Base-by-base conservation (phyloP, 2,329 filamentous ascomycete species). In the Pyrenochaeta sp. region DNA sequence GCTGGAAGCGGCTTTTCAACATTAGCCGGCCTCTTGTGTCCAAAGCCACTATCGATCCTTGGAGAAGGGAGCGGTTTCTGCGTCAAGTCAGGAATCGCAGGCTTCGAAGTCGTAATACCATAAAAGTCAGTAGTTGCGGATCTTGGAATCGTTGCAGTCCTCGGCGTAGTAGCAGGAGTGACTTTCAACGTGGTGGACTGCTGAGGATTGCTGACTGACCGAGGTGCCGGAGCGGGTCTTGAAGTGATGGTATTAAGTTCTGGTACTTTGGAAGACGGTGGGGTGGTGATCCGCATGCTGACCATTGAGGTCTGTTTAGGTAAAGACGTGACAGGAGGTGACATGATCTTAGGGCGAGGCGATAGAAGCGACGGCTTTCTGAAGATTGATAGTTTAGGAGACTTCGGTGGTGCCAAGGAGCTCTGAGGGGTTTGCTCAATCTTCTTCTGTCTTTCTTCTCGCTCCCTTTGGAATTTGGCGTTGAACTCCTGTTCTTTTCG, bases 41-140 rank as follows among this genome's bases (percentile, higher is more conserved):
- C 51, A n/a, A 61, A 49, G 6, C 61, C 58, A 36, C 61, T 64
- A 33, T 64, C 61, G 12, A 60, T 52, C n/a, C 40, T 29, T 1
- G 40, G 32, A 7, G 47, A 12, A n/a, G 21, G 47, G 4, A 43
- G 46, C 2, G 46, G 37, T 6, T 43, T 20, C 21, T 47, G 40
- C 4, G 36, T 23, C 18, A 39, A 20, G 21, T 7, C 36, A 39
- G 36, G 20, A 14, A 14, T 20, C 4, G 15, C 35, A 15, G 29
- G 2, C 31, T 10, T 9, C 29, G 31, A 12, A 12, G 7, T 14
- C 21, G 33, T 35, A 17, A 20, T 21, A 10, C 15, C n/a, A n/a
- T 40, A 30, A 45, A 17, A 40, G 20, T 29, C 9, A 12, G 23
- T 12, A 3, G 32, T 45, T 45, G 42, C 31, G 33, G 37, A 30